Percentiles rank a stretch among this genome's conserved stretches.
Evolutionary conservation across 352 stramenopile genomes (phyloP).

Genomic region (Globisporangium spinosum): DNA sequence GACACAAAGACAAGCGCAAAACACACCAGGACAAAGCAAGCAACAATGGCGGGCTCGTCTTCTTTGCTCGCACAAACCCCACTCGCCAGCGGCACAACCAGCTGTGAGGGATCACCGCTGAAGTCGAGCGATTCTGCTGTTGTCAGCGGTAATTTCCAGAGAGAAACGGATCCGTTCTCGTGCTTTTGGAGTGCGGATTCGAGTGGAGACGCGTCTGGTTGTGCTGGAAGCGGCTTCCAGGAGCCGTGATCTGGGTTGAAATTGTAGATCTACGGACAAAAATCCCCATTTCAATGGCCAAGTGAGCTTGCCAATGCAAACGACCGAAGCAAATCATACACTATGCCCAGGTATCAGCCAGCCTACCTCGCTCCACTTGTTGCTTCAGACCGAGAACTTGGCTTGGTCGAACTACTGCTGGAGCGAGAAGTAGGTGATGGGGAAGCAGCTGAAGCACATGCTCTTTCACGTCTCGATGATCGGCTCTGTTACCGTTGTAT

Average conservation of each 20-base stretch:
- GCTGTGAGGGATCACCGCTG: constrained; percentile 28
- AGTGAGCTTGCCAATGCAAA: background rate
- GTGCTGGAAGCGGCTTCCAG: constrained; percentile 38
- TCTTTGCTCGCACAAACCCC: constrained; percentile 31
- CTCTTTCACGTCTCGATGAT: constrained; percentile 64
- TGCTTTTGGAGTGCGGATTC: constrained; percentile 21
- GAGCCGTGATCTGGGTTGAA: constrained; percentile 55
- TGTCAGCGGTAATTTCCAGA: constrained; percentile 51
- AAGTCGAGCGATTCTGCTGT: constrained; percentile 47
- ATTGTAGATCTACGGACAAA: constrained; percentile 54
- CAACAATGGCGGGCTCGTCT: constrained; percentile 23
- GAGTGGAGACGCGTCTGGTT: constrained; percentile 35
- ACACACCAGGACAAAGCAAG: constrained; percentile 44
- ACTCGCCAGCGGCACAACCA: constrained; percentile 55
- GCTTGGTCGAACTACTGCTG: constrained; percentile 60
- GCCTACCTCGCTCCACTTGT: constrained; percentile 74
- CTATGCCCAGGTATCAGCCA: background rate
- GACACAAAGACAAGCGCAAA: background rate
- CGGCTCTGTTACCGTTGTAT: constrained; percentile 31
- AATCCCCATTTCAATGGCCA: background rate
- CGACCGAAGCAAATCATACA: background rate
- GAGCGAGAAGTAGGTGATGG: constrained; percentile 64
- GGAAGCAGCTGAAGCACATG: constrained; percentile 63
- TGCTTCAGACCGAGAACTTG: constrained; percentile 80
- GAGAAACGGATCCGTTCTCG: constrained; percentile 23